phyloP scores from a whole-genome alignment of 768 basidiomycete species.

The Termitomyces titanicus region DNA sequence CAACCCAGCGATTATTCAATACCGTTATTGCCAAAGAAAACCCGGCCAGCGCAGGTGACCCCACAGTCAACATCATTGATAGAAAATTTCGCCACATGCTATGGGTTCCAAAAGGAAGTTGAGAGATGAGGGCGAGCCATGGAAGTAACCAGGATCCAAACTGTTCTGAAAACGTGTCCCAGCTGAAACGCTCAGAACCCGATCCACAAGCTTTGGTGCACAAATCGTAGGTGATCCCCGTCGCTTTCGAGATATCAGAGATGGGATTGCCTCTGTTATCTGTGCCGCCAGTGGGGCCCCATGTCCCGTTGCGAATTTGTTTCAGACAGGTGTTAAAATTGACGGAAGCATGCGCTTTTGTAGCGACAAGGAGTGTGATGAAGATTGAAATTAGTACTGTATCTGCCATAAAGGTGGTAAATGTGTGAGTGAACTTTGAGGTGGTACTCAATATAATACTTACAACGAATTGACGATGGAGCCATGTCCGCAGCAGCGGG shows the following conservation, averaged over 20 bases:
- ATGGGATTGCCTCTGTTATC: slow-evolving; percentile 17
- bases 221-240: slow-evolving; percentile 19
- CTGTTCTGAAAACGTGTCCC: slow-evolving; percentile 30
- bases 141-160: slow-evolving; percentile 40
- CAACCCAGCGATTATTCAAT: slow-evolving; percentile 31
- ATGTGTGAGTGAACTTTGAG: neutral
- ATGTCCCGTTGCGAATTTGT: slow-evolving; percentile 1
- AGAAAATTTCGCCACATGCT: slow-evolving; percentile 30
- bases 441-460: neutral
- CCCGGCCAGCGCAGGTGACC: slow-evolving; percentile 37
- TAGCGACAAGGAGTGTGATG: neutral
- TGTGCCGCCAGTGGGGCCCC: slow-evolving; percentile 4
- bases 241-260: slow-evolving; percentile 15
- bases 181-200: slow-evolving; percentile 15
- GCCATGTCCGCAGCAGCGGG: neutral
- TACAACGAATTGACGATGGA: neutral
- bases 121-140: slow-evolving; percentile 37
- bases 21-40: slow-evolving; percentile 32
- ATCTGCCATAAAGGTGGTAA: neutral
- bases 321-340: slow-evolving; percentile 4
- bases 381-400: neutral
- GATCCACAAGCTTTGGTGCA: slow-evolving; percentile 21
- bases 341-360: neutral
- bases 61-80: slow-evolving; percentile 33
- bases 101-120: slow-evolving; percentile 37